Base-by-base conservation (phyloP, 1,284 basidiomycete genomes). In the Pholiota adiposa region DNA sequence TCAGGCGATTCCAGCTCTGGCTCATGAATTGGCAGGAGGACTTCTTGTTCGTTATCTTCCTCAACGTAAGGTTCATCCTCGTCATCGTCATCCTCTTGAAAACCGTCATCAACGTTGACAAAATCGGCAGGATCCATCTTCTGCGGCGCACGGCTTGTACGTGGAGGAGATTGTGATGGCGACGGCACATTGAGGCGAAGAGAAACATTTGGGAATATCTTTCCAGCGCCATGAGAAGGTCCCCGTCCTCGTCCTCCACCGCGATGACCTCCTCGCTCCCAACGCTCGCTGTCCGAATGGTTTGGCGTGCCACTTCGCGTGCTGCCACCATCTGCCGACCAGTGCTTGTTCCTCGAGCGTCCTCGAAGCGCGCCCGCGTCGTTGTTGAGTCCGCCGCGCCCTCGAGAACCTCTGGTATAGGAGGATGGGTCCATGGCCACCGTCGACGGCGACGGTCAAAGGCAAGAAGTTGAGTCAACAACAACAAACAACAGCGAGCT, bases 181-280 rank as follows among this genome's bases (percentile, higher is more conserved):
- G 65, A 53, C 34, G 66, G 59, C 18, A 12, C 25, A 50, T 65
- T 65, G 65, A 69, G 61, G 31, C 70, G 75, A 16, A 79, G 65
- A 25, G 77, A 71, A 14, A 77, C 67, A 50, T 80, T 79, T 6
- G 68, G 66, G 58, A 77, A 80, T 64, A 69, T 78, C 52, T 76
- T 75, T 59, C 74, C 69, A 57, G 70, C 61, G 40, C 75, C 75
- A 48, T 78, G 73, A 57, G 69, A 41, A 50, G 49, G 51, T 46
- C 81, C 72, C 58, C 77, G 71, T 54, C 70, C 73, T 57, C 75
- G 69, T 52, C 74, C 74, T 53, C 79, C 75, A 36, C 77, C 77
- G 65, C 78, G 72, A 67, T 75, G 72, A 11, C 76, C 76, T 29
- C 80, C 81, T 60, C 85, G 77, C 58, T 88, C 88, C 85, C 87